phyloP scores from a whole-genome alignment of 2,329 filamentous ascomycete genomes.

The Mycosphaerella sp. region DNA sequence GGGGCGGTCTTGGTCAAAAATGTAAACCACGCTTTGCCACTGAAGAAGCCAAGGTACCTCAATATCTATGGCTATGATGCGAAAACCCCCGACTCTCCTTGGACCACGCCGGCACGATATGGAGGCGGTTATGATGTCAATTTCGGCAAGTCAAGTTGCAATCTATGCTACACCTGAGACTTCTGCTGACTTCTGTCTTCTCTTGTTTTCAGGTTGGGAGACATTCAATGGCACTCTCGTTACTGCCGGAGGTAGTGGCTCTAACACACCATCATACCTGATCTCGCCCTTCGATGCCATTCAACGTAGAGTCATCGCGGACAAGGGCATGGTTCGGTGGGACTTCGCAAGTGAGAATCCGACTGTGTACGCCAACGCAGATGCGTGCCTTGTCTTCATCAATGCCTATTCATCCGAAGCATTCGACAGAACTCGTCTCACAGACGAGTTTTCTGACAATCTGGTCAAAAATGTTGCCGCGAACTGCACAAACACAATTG shows the following conservation, averaged over 20 bases:
- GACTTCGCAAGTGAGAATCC: constrained; percentile 28
- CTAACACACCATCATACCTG: constrained; percentile 19
- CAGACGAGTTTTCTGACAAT: constrained; percentile 26
- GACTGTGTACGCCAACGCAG: constrained; percentile 24
- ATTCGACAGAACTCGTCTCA: constrained; percentile 27
- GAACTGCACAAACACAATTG: constrained; percentile 30
- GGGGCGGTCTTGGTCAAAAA: constrained; percentile 60
- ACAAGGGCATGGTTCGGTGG: constrained; percentile 22
- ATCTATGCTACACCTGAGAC: too few relatives aligned
- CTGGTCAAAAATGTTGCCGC: constrained; percentile 30
- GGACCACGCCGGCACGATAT: constrained; percentile 36
- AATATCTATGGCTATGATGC: constrained; percentile 40
- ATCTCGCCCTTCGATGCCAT: constrained; percentile 24
- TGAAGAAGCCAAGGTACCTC: constrained; percentile 41
- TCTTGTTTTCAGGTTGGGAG: constrained; percentile 14
- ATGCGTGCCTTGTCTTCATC: constrained; percentile 32
- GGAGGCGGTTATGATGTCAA: constrained; percentile 39
- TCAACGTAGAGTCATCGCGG: constrained; percentile 19
- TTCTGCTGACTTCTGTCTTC: too few relatives aligned
- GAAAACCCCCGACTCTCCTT: constrained; percentile 27
- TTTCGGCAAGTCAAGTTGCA: constrained; percentile 18
- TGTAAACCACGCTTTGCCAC: constrained; percentile 49
- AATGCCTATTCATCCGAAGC: constrained; percentile 29
- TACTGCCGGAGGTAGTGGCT: constrained; percentile 12
- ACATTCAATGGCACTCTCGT: constrained; percentile 25